phyloP scores from a whole-genome alignment of 2,329 filamentous ascomycete genomes.

The Aspergillus tamarii region DNA sequence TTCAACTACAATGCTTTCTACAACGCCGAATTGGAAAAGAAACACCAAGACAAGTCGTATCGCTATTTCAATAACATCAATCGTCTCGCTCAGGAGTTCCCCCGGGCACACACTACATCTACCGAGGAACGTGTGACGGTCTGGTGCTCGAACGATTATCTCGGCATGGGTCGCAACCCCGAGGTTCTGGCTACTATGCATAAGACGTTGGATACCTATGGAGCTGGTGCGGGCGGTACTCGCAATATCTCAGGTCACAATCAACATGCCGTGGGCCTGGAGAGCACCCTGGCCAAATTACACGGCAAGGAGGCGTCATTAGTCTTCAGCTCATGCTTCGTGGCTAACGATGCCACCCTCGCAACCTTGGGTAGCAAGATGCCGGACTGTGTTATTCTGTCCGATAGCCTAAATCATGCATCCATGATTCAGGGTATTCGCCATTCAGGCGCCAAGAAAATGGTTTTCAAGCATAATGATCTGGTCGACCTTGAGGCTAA shows the following conservation, averaged over 20 bases:
- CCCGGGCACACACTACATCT: conserved; percentile 85
- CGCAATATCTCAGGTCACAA: conserved; percentile 99
- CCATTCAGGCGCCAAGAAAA: conserved; percentile 93
- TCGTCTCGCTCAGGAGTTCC: conserved; percentile 92
- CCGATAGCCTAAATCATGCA: conserved; percentile 94
- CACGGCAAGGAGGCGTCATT: conserved; percentile 91
- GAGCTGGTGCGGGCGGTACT: conserved; percentile 91
- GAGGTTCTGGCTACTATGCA: conserved; percentile 91
- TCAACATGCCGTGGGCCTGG: conserved; percentile 84
- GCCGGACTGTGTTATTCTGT: conserved; percentile 96
- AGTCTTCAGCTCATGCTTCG: conserved; percentile 97
- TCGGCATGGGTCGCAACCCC: conserved; percentile 93
- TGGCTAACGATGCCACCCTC: conserved; percentile 95
- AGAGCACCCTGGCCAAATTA: conserved; percentile 79
- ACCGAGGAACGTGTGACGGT: conserved; percentile 88
- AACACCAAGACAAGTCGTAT: conserved; percentile 99
- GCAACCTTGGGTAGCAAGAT: conserved; percentile 96
- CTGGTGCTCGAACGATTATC: conserved; percentile 99
- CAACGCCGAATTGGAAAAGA: conserved; percentile 86
- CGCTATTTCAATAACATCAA: conserved; percentile 99
- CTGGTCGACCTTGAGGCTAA: conserved; percentile 90
- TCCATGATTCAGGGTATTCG: conserved; percentile 99
- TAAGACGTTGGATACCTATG: conserved; percentile 89
- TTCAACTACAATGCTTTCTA: conserved; percentile 96
- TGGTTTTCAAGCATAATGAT: conserved; percentile 99